A percentile compares a stretch with the other conserved stretches of the same genome.
phyloP scores from a whole-genome alignment of 805 yeast species.

The Candida succiphila region DNA sequence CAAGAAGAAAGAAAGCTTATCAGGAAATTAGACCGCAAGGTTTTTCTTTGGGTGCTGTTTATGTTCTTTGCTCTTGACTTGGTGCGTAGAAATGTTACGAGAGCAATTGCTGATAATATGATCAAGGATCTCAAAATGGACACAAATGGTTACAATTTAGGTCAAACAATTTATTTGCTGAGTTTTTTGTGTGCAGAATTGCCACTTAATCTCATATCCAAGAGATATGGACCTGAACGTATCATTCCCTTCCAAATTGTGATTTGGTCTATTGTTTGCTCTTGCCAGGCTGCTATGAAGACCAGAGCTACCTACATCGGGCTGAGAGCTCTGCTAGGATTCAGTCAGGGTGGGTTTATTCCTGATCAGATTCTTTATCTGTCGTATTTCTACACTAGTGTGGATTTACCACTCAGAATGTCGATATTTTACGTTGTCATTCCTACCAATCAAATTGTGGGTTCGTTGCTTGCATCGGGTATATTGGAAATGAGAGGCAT shows the following conservation, averaged over 20 bases:
- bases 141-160: conserved; percentile 47
- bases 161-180: conserved; percentile 38
- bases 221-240: conserved; percentile 44
- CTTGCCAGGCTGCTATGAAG: conserved; percentile 34
- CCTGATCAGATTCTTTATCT: conserved; percentile 56
- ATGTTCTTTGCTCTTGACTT: conserved; percentile 45
- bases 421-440: conserved; percentile 52
- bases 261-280: conserved; percentile 43
- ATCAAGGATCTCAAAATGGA: conserved; percentile 35
- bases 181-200: conserved; percentile 42
- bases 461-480: conserved; percentile 40
- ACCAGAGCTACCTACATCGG: conserved; percentile 32
- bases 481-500: conserved; percentile 39
- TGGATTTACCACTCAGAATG: conserved; percentile 48
- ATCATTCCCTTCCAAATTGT: conserved; percentile 46
- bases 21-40: conserved; percentile 40
- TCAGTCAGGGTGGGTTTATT: conserved; percentile 62
- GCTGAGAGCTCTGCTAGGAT: conserved; percentile 43
- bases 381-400: conserved; percentile 52
- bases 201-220: conserved; percentile 51
- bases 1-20: conserved; percentile 37
- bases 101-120: conserved; percentile 40
- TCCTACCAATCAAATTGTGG: conserved; percentile 33
- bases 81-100: conserved; percentile 41
- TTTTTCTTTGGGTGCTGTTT: conserved; percentile 42